Conservation (phyloP, 202 grass and related monocot genomes). For the Eragrostis tef region DNA sequence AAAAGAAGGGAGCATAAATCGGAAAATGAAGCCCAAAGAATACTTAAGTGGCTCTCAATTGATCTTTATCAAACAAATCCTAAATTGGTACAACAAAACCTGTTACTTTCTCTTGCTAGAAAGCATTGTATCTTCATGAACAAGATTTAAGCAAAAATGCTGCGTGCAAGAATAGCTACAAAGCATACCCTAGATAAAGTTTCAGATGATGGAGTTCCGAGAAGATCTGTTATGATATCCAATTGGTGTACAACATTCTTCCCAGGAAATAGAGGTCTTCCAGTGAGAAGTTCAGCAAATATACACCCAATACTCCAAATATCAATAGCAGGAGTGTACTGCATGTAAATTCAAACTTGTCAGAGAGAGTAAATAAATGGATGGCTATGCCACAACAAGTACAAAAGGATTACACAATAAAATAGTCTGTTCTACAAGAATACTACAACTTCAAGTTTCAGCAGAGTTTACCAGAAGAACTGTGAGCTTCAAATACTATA, state of each 20-base stretch:
- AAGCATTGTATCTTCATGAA: neutral
- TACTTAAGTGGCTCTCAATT: constrained; percentile 1
- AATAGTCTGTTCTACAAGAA: constrained; percentile 25
- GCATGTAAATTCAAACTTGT: constrained; percentile 43
- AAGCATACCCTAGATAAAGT: constrained; percentile 78
- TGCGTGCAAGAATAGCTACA: neutral
- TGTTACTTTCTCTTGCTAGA: constrained; percentile 2
- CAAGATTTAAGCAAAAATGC: constrained; percentile 11
- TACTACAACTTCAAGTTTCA: neutral
- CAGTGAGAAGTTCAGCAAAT: constrained; percentile 94
- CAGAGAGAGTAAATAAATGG: constrained; percentile 36
- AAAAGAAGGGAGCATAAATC: neutral
- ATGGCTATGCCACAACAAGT: constrained; percentile 1
- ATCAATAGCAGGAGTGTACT: constrained; percentile 98
- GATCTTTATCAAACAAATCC: constrained; percentile 18
- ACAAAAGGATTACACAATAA: neutral
- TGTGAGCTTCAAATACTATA: no score
- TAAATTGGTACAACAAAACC: neutral
- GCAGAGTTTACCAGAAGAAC: constrained; percentile 16
- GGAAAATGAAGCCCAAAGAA: neutral
- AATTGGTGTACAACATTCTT: constrained; percentile 98
- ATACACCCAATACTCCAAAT: constrained; percentile 99
- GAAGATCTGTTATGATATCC: constrained; percentile 95
- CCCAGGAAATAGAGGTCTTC: constrained; percentile 89
- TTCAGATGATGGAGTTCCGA: constrained; percentile 88